Percentiles rank a stretch among this genome's conserved stretches.
phyloP scores from a whole-genome alignment of 495 filamentous ascomycete species.

The Podospora pseudocomata region DNA sequence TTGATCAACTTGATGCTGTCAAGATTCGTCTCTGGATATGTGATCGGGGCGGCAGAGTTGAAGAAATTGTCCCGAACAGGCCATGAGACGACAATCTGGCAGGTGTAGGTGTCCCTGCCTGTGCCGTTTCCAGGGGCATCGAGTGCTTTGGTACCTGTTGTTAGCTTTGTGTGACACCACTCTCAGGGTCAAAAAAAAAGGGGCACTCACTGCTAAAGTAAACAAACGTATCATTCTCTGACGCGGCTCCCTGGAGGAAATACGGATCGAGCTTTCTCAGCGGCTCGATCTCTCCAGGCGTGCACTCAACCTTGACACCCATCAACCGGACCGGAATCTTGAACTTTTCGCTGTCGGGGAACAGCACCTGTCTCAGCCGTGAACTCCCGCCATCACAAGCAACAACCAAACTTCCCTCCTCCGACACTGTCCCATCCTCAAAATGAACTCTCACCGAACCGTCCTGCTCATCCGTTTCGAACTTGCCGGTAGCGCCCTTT shows the following conservation, averaged over 20 bases:
- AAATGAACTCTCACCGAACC: conserved; percentile 27
- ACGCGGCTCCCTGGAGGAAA: conserved; percentile 59
- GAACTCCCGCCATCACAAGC: conserved; percentile 36
- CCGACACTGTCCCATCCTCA: conserved; percentile 29
- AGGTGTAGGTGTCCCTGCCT: conserved; percentile 25
- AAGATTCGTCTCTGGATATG: conserved; percentile 38
- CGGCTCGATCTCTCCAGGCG: conserved; percentile 29
- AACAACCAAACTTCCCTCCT: conserved; percentile 26
- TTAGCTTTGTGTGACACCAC: conserved; percentile 2
- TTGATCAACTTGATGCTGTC: conserved; percentile 53
- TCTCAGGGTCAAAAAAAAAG: no score
- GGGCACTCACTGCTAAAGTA: conserved; percentile 33
- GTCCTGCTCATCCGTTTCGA: conserved; percentile 15
- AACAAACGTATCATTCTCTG: conserved; percentile 50
- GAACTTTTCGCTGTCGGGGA: conserved; percentile 22
- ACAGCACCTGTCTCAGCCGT: conserved; percentile 24
- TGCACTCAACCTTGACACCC: conserved; percentile 31
- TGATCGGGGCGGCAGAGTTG: conserved; percentile 20
- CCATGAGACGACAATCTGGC: conserved; percentile 55
- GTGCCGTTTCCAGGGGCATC: conserved; percentile 30
- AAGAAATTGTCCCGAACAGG: conserved; percentile 35
- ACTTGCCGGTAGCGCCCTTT: conserved; percentile 19
- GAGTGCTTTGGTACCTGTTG: conserved; percentile 14
- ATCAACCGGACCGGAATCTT: conserved; percentile 31
- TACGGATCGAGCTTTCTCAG: conserved; percentile 50